These are phyloP conservation scores for Hanseniaspora guilliermondii DNA, from an alignment of 805 yeast species.

Conservation along the genomic window DNA sequence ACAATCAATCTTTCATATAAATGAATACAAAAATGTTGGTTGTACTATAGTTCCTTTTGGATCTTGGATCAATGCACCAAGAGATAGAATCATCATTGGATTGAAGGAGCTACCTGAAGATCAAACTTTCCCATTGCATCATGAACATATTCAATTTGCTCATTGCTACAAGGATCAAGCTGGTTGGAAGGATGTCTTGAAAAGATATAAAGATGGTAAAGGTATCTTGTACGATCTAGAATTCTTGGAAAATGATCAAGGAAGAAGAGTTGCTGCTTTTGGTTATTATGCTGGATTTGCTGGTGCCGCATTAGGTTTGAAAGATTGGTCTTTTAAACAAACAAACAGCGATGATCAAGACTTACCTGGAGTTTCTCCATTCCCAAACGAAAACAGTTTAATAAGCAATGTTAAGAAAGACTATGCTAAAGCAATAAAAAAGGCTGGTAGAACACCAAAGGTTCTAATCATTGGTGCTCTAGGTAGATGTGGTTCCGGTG, in stretches of 20 bases:
- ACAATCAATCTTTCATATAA: constrained; percentile 64
- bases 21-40: constrained; percentile 71
- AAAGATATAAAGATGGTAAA: constrained; percentile 81
- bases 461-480: constrained; percentile 90
- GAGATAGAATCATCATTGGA: constrained; percentile 79
- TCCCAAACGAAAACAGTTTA: constrained; percentile 63
- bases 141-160: constrained; percentile 96
- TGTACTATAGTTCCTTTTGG: constrained; percentile 84
- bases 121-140: constrained; percentile 77
- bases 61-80: constrained; percentile 87
- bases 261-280: constrained; percentile 98
- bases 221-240: constrained; percentile 89
- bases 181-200: constrained; percentile 89
- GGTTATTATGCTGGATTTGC: constrained; percentile 99
- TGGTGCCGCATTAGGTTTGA: constrained; percentile 93
- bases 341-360: constrained; percentile 52
- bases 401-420: constrained; percentile 57
- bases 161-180: constrained; percentile 96
- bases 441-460: constrained; percentile 57
- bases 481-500: constrained; percentile 98
- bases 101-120: constrained; percentile 91
- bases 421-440: constrained; percentile 39
- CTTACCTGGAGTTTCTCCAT: constrained; percentile 70
- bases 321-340: constrained; percentile 90
- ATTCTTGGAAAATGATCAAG: constrained; percentile 83